phyloP scores from a whole-genome alignment of 1,284 basidiomycete species.

The Papiliotrema terrestris region DNA sequence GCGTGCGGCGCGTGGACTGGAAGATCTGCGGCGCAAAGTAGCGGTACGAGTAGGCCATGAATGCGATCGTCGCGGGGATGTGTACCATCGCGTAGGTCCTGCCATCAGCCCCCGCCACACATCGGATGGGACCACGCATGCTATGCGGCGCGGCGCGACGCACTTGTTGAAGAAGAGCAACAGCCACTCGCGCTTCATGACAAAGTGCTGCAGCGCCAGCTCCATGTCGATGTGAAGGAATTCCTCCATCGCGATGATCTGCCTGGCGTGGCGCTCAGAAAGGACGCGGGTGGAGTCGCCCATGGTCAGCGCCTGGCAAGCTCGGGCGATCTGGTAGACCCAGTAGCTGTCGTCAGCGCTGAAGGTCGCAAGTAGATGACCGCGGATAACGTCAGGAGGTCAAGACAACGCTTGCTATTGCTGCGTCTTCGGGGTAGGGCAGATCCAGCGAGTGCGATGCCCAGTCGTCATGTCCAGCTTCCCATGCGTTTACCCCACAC shows the following conservation, averaged over 20 bases:
- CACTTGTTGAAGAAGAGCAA: constrained; percentile 43
- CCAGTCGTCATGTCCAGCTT: no score
- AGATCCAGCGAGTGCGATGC: no score
- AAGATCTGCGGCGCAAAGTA: constrained; percentile 36
- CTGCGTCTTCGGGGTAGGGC: no score
- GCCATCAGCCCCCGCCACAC: no score
- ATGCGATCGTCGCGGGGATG: constrained; percentile 46
- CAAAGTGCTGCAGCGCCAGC: constrained; percentile 32
- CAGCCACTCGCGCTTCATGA: constrained; percentile 28
- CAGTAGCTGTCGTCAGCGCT: constrained; percentile 22
- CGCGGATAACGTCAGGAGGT: no score
- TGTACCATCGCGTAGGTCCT: constrained; percentile 48
- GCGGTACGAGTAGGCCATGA: constrained; percentile 41
- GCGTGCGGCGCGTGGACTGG: constrained; percentile 40
- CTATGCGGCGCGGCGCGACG: background rate
- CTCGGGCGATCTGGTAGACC: constrained; percentile 45
- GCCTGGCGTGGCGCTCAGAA: constrained; percentile 37
- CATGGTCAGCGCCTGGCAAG: constrained; percentile 43
- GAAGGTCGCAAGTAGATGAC: no score
- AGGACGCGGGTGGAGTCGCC: constrained; percentile 33
- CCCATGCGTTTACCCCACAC: no score
- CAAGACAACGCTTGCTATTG: no score
- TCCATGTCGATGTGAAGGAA: constrained; percentile 39
- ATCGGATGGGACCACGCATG: no score
- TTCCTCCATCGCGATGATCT: constrained; percentile 35